Base-by-base conservation (phyloP, 2,329 filamentous ascomycete genomes). In the Lasiodiplodia theobromae region DNA sequence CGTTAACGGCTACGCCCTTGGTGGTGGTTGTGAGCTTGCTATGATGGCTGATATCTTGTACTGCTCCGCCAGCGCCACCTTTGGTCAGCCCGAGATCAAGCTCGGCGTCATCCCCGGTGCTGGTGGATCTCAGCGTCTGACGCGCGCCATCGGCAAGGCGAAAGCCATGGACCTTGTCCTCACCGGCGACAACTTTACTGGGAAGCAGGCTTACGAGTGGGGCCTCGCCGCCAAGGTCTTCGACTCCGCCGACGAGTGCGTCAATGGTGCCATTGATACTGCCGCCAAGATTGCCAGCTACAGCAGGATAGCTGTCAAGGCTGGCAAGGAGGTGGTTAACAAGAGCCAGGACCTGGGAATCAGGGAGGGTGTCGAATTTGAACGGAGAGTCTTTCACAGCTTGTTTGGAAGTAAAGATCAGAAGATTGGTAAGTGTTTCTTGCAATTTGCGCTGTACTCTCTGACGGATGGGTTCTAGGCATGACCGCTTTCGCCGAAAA, bases 1-100 rank as follows among this genome's bases (percentile, higher is more conserved):
- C 28, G 94, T 99, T 2, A 96, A 96, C 11, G 96, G 96, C 21
- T 94, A 97, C 77, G 96, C 96, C 18, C 88, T 99, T 1, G 96
- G 96, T 31, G 96, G 96, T 66, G 96, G 96, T 57, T 99, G 96
- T 79, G 96, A 99, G 84, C 87, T 99, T 16, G 94, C 96, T 62
- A 92, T 99, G 86, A 99, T 98, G 96, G 93, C 92, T 11, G 96
- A 99, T 79, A 91, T 98, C 73, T 82, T 99, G 70, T 98, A 98
- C 85, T 96, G 92, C 82, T 94, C 92, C 2, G 86, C 90, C 63
- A 88, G 82, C 18, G 95, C 96, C 72, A 96, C 93, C 75, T 97
- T 99, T 78, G 96, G 96, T 14, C 96, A 98, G 83, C 96, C 96
- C 0, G 96, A 99, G 85, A 93, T 99, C 84, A 97, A 96, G 83